Evolutionary conservation across 2,329 filamentous ascomycete genomes (phyloP), one percentile per base, ranked within the genome.

Genomic region (Aspergillus sp.): DNA sequence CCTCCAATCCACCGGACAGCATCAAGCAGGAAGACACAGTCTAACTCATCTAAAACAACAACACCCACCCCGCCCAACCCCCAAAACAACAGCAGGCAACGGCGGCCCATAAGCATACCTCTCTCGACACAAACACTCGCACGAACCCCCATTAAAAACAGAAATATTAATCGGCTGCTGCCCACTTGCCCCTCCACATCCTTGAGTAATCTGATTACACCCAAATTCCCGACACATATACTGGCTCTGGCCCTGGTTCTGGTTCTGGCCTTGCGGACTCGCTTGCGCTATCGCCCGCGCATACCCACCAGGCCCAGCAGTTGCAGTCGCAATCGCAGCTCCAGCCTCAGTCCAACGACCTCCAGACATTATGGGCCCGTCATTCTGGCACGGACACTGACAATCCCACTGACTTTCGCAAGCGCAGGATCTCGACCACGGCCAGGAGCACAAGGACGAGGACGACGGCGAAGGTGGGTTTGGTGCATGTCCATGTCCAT

Each of bases 31-130:
- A 27, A 27, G 24, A 27, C 7, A 27, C 24, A 27, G 24, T 9
- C 24, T 27, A 27, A 27, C 20, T 17, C 39, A 49, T 45, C 46
- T 37, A 19, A 37, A 33, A 19, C 17, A 42, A 44, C 34, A 52
- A 42, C 48, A 37, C 7, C 46, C 37, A 42, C 40, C 54, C 7
- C 50, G 40, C 9, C 20, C 44, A 50, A 54, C 39, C 37, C 52
- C 50, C 50, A 59, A 33, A 9, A 57, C 37, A 48, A 57, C 44
- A 27, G 61, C 56, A 24, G 61, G 59, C 54, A 59, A 47, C n/a
- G 61, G 56, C 46, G 58, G 58, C 5, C 61, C 61, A 55, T 61
- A 63, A 27, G 56, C 53, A 52, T 42, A 54, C 24, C 40, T 11
- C 20, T 22, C 45, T 15, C 40, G 45, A 44, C 22, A 20, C 42